Evolutionary conservation across 371 early-diverging fungal genomes (phyloP), one percentile per base, ranked within the genome.

Genomic region (Apophysomyces sp.): DNA sequence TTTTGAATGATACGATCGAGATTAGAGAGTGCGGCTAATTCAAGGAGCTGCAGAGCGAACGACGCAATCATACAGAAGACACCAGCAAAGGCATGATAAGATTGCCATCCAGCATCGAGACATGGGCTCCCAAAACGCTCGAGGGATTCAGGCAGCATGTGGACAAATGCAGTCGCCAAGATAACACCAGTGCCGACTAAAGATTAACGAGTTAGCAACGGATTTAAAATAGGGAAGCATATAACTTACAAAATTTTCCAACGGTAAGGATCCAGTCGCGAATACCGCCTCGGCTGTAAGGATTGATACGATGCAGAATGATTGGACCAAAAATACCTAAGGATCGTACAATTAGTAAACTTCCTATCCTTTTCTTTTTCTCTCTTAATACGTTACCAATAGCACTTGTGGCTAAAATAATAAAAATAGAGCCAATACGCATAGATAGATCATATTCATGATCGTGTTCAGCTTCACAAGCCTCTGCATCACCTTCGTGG

Each of bases 181-280:
- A 93, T 90, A 7, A 93, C 86, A 54, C 94, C 94, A 1, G 89
- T 87, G 30, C 93, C 92, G 62, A 93, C 69, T 69, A 30, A 52
- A 24, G 18, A 39, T 29, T 31, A 49, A 83, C 63, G 78, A 78
- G 30, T 0, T 44, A 44, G 15, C n/a, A 44, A 18, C 0, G 21
- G 7, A 2, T 4, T 9, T 4, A 44, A 26, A 44, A 41, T 16
- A 41, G n/a, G 4, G 11, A 11, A 11, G 3, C 11, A 37, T 3
- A 11, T 3, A 44, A 71, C 77, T 71, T 75, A 80, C 80, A 80
- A 52, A 80, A 80, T 53, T 76, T 74, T 44, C 71, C 76, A 59
- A 77, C 63, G 6, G 76, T 72, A 8, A 80, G 54, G 1, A 75
- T 27, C 74, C 72, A 77, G 18, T 75, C 67, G 34, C 73, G 66